Evolutionary conservation across 306 rosid genomes (phyloP).

Genomic region (Citrullus amarus): DNA sequence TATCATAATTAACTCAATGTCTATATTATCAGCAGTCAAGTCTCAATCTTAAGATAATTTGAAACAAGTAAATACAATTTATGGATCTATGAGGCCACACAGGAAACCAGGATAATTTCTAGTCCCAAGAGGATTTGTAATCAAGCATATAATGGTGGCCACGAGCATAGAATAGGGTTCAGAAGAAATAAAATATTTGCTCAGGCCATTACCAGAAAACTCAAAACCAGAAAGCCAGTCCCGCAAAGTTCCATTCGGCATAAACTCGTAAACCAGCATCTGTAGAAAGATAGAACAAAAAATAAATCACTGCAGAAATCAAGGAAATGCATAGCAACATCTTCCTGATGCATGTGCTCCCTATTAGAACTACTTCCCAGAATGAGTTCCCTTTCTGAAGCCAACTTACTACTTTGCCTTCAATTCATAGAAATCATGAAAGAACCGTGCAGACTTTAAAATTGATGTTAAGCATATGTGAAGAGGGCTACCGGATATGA

Average conservation of each 20-base stretch:
- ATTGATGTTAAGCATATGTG: not conserved
- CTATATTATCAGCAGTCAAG: not conserved
- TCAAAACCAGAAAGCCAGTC: conserved; percentile 71
- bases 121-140: not conserved
- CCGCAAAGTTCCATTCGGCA: conserved; percentile 80
- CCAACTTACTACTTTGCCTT: not conserved
- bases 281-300: conserved; percentile 26
- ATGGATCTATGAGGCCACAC: not conserved
- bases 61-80: not conserved
- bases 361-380: not conserved
- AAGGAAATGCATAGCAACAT: not conserved
- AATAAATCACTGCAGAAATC: not conserved
- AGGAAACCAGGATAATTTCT: not conserved
- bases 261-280: conserved; percentile 88
- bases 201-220: not conserved
- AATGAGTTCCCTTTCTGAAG: not conserved
- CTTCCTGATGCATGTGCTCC: not conserved
- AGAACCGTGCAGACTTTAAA: not conserved
- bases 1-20: not conserved
- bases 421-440: not conserved
- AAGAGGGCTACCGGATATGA: not conserved
- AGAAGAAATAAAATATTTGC: not conserved
- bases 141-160: not conserved
- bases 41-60: not conserved
- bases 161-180: not conserved